Conservation (phyloP, 2,329 filamentous ascomycete genomes). For the Diplodia mutila region DNA sequence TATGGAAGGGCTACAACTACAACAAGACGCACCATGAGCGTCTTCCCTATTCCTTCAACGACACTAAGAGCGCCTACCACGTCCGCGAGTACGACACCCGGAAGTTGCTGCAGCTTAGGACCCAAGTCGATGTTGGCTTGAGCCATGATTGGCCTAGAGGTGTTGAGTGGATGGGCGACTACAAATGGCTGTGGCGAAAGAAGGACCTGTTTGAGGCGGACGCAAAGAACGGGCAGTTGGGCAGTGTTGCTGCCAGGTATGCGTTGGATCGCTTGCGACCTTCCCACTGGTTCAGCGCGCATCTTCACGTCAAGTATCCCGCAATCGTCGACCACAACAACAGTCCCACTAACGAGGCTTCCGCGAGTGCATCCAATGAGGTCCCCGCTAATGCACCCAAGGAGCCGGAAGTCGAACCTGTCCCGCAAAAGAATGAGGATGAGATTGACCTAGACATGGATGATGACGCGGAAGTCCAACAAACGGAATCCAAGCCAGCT, state of each 20-base stretch:
- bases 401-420: not conserved
- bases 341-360: constrained; percentile 23
- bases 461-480: constrained; percentile 33
- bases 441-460: constrained; percentile 61
- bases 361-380: not conserved
- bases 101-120: constrained; percentile 81
- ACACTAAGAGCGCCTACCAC: constrained; percentile 85
- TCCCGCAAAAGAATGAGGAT: constrained; percentile 59
- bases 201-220: constrained; percentile 80
- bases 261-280: constrained; percentile 83
- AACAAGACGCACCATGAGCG: constrained; percentile 81
- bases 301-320: constrained; percentile 86
- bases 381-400: not conserved
- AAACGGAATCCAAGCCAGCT: constrained; percentile 23
- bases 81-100: constrained; percentile 87
- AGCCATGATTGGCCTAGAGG: constrained; percentile 95
- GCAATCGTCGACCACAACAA: constrained; percentile 61
- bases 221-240: constrained; percentile 73
- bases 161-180: constrained; percentile 78
- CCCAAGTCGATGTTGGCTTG: constrained; percentile 86
- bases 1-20: constrained; percentile 93
- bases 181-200: constrained; percentile 66
- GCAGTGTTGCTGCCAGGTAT: constrained; percentile 76
- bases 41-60: constrained; percentile 77
- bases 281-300: constrained; percentile 85